Percentiles rank a stretch among this genome's conserved stretches.
These are phyloP conservation scores for Coemansia sp. DNA, from an alignment of 192 early-diverging fungal species.

Conservation along the genomic window DNA sequence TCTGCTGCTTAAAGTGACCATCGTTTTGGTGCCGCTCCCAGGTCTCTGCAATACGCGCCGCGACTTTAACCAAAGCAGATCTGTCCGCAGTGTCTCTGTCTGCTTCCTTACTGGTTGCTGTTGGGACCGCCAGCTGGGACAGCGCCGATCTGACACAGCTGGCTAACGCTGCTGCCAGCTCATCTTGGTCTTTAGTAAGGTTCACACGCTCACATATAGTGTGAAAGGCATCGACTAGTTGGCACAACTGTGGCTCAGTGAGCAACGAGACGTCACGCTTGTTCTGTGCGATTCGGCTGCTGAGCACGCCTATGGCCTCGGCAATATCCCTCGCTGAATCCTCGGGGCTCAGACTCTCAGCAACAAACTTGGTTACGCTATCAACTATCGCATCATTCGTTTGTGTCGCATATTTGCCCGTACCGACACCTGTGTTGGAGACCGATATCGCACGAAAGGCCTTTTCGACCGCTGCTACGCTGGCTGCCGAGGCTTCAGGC, in stretches of 20 bases:
- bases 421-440: not conserved
- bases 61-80: not conserved
- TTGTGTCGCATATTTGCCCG: constrained; percentile 5
- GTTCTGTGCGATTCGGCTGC: not conserved
- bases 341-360: not conserved
- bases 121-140: not conserved
- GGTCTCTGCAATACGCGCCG: not conserved
- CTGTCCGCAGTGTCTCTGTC: not conserved
- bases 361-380: not conserved
- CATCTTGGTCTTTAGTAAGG: not conserved
- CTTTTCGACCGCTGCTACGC: constrained; percentile 36
- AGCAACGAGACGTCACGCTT: not conserved
- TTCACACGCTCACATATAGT: not conserved
- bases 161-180: constrained; percentile 9
- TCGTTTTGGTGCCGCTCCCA: constrained; percentile 19
- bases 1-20: constrained; percentile 31
- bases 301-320: constrained; percentile 5
- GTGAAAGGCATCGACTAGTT: constrained; percentile 28
- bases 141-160: constrained; percentile 9
- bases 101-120: not conserved
- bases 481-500: constrained; percentile 7
- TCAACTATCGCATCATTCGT: constrained; percentile 5
- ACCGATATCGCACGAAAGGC: constrained; percentile 31
- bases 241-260: constrained; percentile 6
- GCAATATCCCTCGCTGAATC: not conserved